Base-by-base conservation (phyloP, 139 green algal species). In the Chlamydomonas eustigma region DNA sequence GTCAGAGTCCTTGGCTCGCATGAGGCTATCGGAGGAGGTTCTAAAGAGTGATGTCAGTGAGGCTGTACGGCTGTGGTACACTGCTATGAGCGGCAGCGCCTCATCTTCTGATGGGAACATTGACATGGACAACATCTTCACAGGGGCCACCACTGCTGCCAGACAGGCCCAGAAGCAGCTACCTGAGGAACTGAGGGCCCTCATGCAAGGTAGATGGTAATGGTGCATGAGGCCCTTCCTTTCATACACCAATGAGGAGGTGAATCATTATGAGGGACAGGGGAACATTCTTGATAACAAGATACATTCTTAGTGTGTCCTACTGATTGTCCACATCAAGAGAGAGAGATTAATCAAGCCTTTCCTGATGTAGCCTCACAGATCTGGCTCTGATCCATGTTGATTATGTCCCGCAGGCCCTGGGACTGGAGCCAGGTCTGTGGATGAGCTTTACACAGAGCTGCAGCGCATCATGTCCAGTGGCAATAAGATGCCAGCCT, bases 1-100 rank as follows among this genome's bases (percentile, higher is more conserved):
- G 39, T 87, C 81, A 24, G 92, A 98, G 84, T 84, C 90, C 1
- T 80, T 93, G 36, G 93, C 94, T 5, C 85, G 90, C 71, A 96
- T 98, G 91, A 76, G 81, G 33, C 84, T 95, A 71, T 65, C 63
- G n/a, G 71, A 83, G 18, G 39, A 78, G 37, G 84, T 92, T 30
- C 33, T 18, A 25, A 79, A 83, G 39, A 39, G 69, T 1, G 88
- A 97, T 70, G 91, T 94, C 25, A 71, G 72, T 1, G 89, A 92
- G 79, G 91, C 89, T 1, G 51, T 78, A 38, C 76, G 81, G 31
- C 69, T 86, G 44, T 86, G 81, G 81, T 86, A 80, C 35, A 63
- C 63, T 25, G 71, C 79, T 31, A 80, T 80, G 74, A 30, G 22
- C 12, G 52, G 52, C 6, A 68, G 52, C 22, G 52, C 52, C 4